These are phyloP conservation scores for Aspergillus novoparasiticus DNA, from an alignment of 2,329 filamentous ascomycete genomes.

Conservation along the genomic window DNA sequence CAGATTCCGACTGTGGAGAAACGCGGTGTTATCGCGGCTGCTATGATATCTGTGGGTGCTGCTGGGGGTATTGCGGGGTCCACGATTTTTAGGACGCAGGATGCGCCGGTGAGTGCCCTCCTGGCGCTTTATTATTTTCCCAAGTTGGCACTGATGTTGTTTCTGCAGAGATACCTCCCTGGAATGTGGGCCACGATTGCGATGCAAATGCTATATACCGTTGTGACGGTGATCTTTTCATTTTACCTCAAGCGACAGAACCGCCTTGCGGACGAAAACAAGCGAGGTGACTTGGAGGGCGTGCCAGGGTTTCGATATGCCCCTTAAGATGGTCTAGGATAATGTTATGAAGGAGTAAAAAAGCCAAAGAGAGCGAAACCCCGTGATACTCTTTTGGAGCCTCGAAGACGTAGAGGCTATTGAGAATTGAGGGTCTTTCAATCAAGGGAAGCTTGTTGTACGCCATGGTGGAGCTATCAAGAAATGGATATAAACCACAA, in stretches of 20 bases:
- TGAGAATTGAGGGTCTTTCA: too few relatives aligned
- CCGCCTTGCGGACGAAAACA: background rate
- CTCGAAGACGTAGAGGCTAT: too few relatives aligned
- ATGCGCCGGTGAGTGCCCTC: background rate
- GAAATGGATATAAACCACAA: too few relatives aligned
- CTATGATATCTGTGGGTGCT: background rate
- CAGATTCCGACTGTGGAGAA: background rate
- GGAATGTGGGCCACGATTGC: background rate
- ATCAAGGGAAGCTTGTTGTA: too few relatives aligned
- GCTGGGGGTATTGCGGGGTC: background rate
- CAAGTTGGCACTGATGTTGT: background rate
- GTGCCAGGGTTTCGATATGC: background rate
- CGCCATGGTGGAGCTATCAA: too few relatives aligned
- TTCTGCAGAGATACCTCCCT: background rate
- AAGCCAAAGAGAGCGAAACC: too few relatives aligned
- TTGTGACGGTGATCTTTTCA: background rate
- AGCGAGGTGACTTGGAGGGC: background rate
- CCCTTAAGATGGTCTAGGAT: background rate
- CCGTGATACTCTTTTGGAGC: too few relatives aligned
- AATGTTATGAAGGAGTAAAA: background rate
- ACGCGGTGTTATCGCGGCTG: background rate
- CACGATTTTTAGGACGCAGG: background rate
- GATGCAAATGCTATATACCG: background rate
- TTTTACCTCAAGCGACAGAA: background rate
- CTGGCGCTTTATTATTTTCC: background rate